Percentiles rank a stretch among this genome's conserved stretches.
phyloP scores from a whole-genome alignment of 1,139 yeast species.

The Geotrichum carabidarum region DNA sequence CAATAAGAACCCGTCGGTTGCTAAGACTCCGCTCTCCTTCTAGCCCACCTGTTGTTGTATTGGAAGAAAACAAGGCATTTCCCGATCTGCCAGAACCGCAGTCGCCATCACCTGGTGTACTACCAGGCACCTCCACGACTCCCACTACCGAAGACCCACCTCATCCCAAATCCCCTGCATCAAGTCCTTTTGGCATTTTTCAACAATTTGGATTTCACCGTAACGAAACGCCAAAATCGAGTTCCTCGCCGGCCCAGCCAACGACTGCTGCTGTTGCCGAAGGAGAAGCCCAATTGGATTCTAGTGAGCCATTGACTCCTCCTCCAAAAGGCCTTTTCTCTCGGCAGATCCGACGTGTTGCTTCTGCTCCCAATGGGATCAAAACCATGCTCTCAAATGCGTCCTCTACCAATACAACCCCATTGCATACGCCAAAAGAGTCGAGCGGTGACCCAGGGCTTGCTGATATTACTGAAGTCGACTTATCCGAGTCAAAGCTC shows the following conservation, averaged over 20 bases:
- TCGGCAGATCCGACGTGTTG: conserved; percentile 62
- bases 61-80: not conserved
- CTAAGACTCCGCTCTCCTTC: conserved; percentile 43
- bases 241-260: not conserved
- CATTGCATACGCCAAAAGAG: conserved; percentile 15
- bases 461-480: conserved; percentile 17
- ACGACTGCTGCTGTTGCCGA: not conserved
- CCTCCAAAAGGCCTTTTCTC: conserved; percentile 42
- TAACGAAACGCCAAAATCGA: conserved; percentile 13
- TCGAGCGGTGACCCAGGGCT: conserved; percentile 5
- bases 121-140: not conserved
- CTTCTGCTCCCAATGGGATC: conserved; percentile 70
- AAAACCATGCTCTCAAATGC: conserved; percentile 27
- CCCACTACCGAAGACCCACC: not conserved
- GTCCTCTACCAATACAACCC: conserved; percentile 17
- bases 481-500: conserved; percentile 13
- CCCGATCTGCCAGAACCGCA: not conserved
- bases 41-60: conserved; percentile 26
- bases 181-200: conserved; percentile 29
- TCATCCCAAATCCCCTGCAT: conserved; percentile 2
- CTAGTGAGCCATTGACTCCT: conserved; percentile 17
- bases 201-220: conserved; percentile 23
- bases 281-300: not conserved
- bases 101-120: not conserved
- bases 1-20: conserved; percentile 24